Evolutionary conservation across 306 rosid genomes (phyloP), one percentile per base, ranked within the genome.

Genomic region (Hippophae gyantsensis): DNA sequence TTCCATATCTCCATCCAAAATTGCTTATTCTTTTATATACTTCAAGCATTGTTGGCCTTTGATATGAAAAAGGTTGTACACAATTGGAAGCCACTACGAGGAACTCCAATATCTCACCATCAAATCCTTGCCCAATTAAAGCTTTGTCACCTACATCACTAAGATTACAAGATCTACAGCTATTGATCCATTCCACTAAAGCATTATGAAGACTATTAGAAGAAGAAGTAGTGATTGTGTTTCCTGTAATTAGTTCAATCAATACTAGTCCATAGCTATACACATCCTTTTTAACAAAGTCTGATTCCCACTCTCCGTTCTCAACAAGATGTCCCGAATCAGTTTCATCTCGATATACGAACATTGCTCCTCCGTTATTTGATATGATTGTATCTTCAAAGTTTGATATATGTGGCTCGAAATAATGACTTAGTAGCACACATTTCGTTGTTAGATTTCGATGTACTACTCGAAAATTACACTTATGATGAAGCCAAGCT

Each of bases 1-100:
- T 45, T 9, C 13, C 61, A 64, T 54, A 64, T 46, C 27, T 64
- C 11, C 45, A 44, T 9, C 69, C 69, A 38, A 64, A 7, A 38
- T 11, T 14, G 48, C 62, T 45, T 0, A 65, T 42, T 46, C 47
- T 56, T 45, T 32, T 40, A 56, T 60, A 68, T 8, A 47, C 67
- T 53, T 69, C 27, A 46, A 69, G 67, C 73, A 69, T 60, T 40
- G 66, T 44, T 45, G 73, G 55, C 62, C 73, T 69, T 41, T 53
- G 43, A 54, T 14, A 11, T 13, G 67, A 56, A 54, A 44, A 7
- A 13, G 61, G 56, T 18, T 60, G 61, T 6, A 54, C 56, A 45
- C 62, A 68, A 7, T 68, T 27, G 0, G 42, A 45, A 14, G 43
- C 62, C 13, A 60, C 48, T 13, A 13, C 13, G 49, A 68, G 56